These are phyloP conservation scores for Hericium erinaceus DNA, from an alignment of 768 basidiomycete genomes.

Conservation along the genomic window DNA sequence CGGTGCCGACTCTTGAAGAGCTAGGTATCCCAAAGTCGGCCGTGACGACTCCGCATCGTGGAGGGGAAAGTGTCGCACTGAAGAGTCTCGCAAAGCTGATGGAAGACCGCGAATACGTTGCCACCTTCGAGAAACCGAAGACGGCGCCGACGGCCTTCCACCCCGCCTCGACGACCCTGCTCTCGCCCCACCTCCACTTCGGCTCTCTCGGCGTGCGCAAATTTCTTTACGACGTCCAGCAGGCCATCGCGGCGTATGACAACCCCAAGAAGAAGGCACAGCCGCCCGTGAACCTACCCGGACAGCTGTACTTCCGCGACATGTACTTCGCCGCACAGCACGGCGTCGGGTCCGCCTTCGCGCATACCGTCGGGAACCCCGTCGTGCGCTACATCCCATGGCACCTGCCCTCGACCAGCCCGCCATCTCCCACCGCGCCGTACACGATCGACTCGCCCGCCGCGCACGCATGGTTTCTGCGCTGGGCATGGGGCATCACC, in stretches of 20 bases:
- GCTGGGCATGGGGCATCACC: slow-evolving; percentile 1
- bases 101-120: slow-evolving; percentile 11
- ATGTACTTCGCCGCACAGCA: slow-evolving; percentile 9
- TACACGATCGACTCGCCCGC: slow-evolving; percentile 4
- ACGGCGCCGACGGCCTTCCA: slow-evolving; percentile 11
- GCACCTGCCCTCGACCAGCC: neutral
- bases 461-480: slow-evolving; percentile 1
- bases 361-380: slow-evolving; percentile 3
- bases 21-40: slow-evolving; percentile 8
- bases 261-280: neutral
- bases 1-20: slow-evolving; percentile 16
- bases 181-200: slow-evolving; percentile 14
- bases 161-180: slow-evolving; percentile 17
- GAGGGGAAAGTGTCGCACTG: slow-evolving; percentile 19
- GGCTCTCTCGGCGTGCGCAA: slow-evolving; percentile 16
- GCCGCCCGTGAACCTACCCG: neutral
- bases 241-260: neutral
- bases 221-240: slow-evolving; percentile 9
- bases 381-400: slow-evolving; percentile 3
- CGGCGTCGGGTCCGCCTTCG: slow-evolving; percentile 2
- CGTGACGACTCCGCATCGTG: slow-evolving; percentile 22
- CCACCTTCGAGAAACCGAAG: slow-evolving; percentile 13
- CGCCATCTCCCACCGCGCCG: neutral
- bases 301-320: slow-evolving; percentile 6
- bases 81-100: slow-evolving; percentile 14